phyloP scores from a whole-genome alignment of 1,284 basidiomycete species.

The Athelia sp. region DNA sequence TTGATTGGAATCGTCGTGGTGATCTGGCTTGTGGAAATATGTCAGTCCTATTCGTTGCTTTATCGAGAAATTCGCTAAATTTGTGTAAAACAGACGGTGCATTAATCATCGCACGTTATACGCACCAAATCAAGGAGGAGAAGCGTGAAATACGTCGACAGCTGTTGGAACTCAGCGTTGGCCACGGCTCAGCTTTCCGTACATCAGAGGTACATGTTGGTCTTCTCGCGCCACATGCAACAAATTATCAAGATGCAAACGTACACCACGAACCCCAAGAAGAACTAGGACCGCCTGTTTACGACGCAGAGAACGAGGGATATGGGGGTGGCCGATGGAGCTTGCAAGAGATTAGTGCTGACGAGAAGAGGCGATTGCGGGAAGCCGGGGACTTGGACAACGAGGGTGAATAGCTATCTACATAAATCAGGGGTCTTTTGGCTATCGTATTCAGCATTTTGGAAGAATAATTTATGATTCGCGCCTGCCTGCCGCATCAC shows the following conservation, averaged over 20 bases:
- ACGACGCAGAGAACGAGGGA: constrained; percentile 8
- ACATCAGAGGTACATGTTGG: neutral
- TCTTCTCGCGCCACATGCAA: constrained; percentile 1
- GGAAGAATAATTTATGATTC: no score
- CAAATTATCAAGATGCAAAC: constrained; percentile 10
- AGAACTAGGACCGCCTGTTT: neutral
- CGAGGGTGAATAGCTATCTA: neutral
- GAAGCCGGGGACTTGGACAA: neutral
- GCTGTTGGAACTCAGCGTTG: neutral
- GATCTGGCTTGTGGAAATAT: constrained; percentile 48
- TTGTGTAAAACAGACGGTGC: constrained; percentile 40
- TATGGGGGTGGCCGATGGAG: constrained; percentile 14
- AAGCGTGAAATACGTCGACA: constrained; percentile 32
- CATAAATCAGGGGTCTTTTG: no score
- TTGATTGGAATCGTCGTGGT: constrained; percentile 40
- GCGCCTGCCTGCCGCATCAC: no score
- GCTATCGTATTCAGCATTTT: no score
- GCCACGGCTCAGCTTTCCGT: neutral
- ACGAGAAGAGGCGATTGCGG: constrained; percentile 10
- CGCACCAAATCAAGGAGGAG: constrained; percentile 47
- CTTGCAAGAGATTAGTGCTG: constrained; percentile 6
- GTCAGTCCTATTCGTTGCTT: constrained; percentile 28
- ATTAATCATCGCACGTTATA: constrained; percentile 55
- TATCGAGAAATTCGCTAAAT: neutral
- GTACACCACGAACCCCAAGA: constrained; percentile 4